phyloP scores from a whole-genome alignment of 192 early-diverging fungal species.

The Coemansia sp. region DNA sequence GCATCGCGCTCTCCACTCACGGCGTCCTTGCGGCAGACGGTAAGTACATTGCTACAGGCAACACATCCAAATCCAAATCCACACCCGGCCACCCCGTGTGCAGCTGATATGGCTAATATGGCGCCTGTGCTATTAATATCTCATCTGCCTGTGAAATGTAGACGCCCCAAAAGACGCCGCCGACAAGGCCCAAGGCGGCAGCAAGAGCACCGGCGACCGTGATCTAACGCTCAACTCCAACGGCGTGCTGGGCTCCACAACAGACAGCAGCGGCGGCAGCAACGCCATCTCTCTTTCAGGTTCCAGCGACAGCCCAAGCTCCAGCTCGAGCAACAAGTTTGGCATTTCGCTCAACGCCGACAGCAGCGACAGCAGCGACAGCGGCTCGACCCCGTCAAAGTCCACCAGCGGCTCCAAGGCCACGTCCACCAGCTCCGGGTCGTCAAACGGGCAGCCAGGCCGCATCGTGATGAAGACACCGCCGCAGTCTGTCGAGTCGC shows the following conservation, averaged over 20 bases:
- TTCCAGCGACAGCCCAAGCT: slow-evolving; percentile 4
- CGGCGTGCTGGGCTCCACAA: not conserved
- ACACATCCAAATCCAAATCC: not conserved
- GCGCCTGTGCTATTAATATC: not conserved
- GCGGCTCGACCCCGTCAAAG: slow-evolving; percentile 32
- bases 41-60: not conserved
- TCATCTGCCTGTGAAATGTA: not conserved
- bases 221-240: slow-evolving; percentile 27
- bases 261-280: not conserved
- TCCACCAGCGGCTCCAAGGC: slow-evolving; percentile 28
- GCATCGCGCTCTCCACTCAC: not conserved
- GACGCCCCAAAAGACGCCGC: not conserved
- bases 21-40: not conserved
- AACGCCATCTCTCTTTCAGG: slow-evolving; percentile 8
- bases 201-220: slow-evolving; percentile 17
- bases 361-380: not conserved
- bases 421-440: slow-evolving; percentile 35
- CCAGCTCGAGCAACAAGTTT: slow-evolving; percentile 19
- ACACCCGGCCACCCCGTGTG: not conserved
- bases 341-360: slow-evolving; percentile 33
- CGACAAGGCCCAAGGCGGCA: slow-evolving; percentile 1
- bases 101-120: not conserved
- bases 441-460: slow-evolving; percentile 54
- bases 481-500: slow-evolving; percentile 44
- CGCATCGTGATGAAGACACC: slow-evolving; percentile 54